Conservation (phyloP, 192 early-diverging fungal genomes). For the Backusella circina region DNA sequence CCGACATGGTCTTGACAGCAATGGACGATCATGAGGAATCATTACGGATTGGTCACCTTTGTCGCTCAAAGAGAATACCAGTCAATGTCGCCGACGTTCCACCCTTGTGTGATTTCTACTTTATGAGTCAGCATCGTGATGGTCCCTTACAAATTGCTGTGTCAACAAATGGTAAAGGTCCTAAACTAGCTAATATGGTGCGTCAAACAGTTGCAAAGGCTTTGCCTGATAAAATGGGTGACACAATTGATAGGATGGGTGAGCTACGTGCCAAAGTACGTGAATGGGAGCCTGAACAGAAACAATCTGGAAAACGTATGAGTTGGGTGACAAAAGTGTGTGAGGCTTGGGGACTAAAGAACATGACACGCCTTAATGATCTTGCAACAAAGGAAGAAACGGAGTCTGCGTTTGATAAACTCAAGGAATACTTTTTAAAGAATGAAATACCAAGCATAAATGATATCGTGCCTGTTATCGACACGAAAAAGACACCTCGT, state of each 20-base stretch:
- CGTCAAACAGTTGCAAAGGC: slow-evolving; percentile 60
- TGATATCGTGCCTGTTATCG: background rate
- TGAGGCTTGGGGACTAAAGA: slow-evolving; percentile 78
- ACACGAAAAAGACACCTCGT: slow-evolving; percentile 20
- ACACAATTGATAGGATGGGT: slow-evolving; percentile 73
- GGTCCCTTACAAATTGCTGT: slow-evolving; percentile 88
- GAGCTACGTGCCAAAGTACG: slow-evolving; percentile 59
- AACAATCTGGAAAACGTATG: slow-evolving; percentile 74
- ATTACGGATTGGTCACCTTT: slow-evolving; percentile 60
- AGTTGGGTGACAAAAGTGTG: slow-evolving; percentile 79
- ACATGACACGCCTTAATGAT: slow-evolving; percentile 55
- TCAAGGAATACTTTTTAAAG: slow-evolving; percentile 62
- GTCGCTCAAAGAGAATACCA: slow-evolving; percentile 67
- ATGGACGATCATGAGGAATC: slow-evolving; percentile 74
- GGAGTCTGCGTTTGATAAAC: slow-evolving; percentile 50
- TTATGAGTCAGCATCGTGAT: slow-evolving; percentile 82
- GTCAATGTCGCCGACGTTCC: slow-evolving; percentile 94
- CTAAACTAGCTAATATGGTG: slow-evolving; percentile 82
- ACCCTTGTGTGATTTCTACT: slow-evolving; percentile 89
- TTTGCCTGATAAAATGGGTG: slow-evolving; percentile 57
- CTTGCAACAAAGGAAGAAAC: slow-evolving; percentile 28
- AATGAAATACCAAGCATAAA: slow-evolving; percentile 30
- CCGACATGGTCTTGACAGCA: slow-evolving; percentile 67
- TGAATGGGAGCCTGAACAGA: slow-evolving; percentile 58
- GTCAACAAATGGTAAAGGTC: slow-evolving; percentile 85